phyloP scores from a whole-genome alignment of 495 filamentous ascomycete genomes.

The Aspergillus incahuasiensis region DNA sequence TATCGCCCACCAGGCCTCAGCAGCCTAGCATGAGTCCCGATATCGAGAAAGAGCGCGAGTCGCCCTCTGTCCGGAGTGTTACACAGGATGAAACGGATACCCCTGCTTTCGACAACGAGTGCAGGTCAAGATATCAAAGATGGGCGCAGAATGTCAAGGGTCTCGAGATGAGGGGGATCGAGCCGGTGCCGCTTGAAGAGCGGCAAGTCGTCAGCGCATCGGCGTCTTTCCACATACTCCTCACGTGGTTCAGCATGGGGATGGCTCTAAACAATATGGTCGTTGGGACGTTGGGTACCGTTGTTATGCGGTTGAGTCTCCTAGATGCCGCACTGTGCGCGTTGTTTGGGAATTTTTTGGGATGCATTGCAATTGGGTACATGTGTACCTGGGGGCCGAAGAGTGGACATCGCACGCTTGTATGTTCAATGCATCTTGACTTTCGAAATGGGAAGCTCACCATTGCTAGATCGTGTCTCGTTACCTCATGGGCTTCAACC shows the following conservation, averaged over 20 bases:
- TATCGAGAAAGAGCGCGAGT: conserved; percentile 14
- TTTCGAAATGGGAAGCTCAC: neutral
- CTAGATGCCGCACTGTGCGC: conserved; percentile 60
- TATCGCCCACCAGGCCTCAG: neutral
- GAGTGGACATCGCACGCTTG: conserved; percentile 69
- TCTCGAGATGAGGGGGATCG: conserved; percentile 65
- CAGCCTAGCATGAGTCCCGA: conserved; percentile 12
- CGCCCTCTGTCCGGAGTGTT: conserved; percentile 19
- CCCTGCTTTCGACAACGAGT: neutral
- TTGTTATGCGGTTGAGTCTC: conserved; percentile 61
- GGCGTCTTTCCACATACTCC: conserved; percentile 53
- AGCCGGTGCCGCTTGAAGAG: conserved; percentile 57
- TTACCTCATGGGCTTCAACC: conserved; percentile 76
- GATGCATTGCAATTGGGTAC: conserved; percentile 58
- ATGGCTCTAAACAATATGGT: conserved; percentile 68
- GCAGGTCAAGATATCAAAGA: conserved; percentile 23
- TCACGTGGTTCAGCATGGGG: conserved; percentile 73
- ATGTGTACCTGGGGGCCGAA: conserved; percentile 69
- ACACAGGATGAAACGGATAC: conserved; percentile 14
- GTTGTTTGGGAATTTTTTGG: conserved; percentile 58
- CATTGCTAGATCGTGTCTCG: conserved; percentile 55
- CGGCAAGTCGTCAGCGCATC: conserved; percentile 31
- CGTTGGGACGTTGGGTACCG: conserved; percentile 62
- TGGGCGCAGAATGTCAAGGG: conserved; percentile 40
- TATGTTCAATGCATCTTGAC: conserved; percentile 19